Evolutionary conservation across 2,329 filamentous ascomycete genomes (phyloP).

Genomic region (Hypomyces perniciosus): DNA sequence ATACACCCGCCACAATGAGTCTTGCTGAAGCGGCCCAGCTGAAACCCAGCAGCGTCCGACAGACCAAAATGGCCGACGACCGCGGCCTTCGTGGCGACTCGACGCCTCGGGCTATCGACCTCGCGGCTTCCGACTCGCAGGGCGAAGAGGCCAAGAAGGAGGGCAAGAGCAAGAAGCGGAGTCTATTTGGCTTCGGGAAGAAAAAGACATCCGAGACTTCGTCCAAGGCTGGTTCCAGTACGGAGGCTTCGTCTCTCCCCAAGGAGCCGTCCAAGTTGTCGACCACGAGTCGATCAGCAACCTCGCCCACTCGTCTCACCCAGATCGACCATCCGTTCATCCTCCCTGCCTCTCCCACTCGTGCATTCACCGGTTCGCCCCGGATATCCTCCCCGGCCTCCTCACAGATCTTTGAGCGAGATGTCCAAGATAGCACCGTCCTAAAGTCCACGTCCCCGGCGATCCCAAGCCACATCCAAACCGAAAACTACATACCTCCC

Average conservation of each 20-base stretch:
- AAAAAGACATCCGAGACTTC: constrained; percentile 44
- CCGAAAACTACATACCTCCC: constrained; percentile 87
- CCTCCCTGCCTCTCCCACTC: constrained; percentile 58
- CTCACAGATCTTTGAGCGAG: constrained; percentile 85
- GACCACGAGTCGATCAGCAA: constrained; percentile 31
- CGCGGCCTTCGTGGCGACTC: constrained; percentile 25
- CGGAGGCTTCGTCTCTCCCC: constrained; percentile 28
- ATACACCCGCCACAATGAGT: constrained; percentile 19
- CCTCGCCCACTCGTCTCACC: constrained; percentile 31
- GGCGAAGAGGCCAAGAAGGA: constrained; percentile 21
- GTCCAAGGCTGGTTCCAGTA: constrained; percentile 30
- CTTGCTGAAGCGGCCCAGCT: constrained; percentile 22
- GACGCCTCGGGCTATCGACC: constrained; percentile 26
- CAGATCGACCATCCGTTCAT: constrained; percentile 39
- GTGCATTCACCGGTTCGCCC: constrained; percentile 64
- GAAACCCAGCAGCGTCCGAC: constrained; percentile 11
- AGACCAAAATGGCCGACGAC: constrained; percentile 21
- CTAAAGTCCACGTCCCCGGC: constrained; percentile 69
- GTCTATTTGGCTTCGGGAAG: constrained; percentile 56
- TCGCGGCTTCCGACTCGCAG: constrained; percentile 22
- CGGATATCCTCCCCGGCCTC: constrained; percentile 71
- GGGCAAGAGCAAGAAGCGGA: constrained; percentile 46
- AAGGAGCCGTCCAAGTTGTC: constrained; percentile 33
- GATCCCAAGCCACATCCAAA: constrained; percentile 90
- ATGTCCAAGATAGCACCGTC: constrained; percentile 73